phyloP scores from a whole-genome alignment of 805 yeast genomes.

The Starmerella powellii region DNA sequence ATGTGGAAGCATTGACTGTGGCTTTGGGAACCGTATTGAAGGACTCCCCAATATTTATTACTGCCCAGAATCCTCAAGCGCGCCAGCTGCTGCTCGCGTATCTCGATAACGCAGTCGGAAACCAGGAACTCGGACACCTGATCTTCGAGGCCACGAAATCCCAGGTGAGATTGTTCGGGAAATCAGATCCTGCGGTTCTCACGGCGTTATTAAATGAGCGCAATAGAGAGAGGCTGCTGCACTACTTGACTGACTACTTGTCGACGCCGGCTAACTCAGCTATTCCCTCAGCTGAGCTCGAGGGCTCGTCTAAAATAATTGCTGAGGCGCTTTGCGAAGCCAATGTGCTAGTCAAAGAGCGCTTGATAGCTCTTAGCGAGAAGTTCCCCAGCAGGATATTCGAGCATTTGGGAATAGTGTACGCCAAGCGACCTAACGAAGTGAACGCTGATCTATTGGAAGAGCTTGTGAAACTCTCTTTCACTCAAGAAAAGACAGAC shows the following conservation, averaged over 20 bases:
- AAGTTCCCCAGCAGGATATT: constrained; percentile 7
- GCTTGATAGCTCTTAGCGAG: constrained; percentile 5
- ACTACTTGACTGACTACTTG: background rate
- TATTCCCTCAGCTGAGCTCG: background rate
- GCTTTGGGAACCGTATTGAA: background rate
- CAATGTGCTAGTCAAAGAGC: constrained; percentile 5
- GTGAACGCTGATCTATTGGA: constrained; percentile 4
- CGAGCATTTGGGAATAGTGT: constrained; percentile 1
- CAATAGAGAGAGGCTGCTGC: background rate
- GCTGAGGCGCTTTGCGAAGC: constrained; percentile 2
- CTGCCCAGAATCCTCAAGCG: constrained; percentile 10
- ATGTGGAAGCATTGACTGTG: background rate
- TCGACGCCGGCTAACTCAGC: background rate
- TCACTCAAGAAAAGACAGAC: background rate
- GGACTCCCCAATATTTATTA: background rate
- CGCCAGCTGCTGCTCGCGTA: constrained; percentile 11
- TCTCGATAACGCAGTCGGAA: background rate
- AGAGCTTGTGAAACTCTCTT: background rate
- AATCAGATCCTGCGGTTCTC: background rate
- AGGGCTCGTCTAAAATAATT: background rate
- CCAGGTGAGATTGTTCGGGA: constrained; percentile 6
- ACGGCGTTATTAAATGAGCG: constrained; percentile 5
- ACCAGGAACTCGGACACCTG: background rate
- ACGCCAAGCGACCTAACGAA: background rate
- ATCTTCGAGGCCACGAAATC: constrained; percentile 3